phyloP scores from a whole-genome alignment of 2,329 filamentous ascomycete species.

The Pseudogymnoascus sp. region DNA sequence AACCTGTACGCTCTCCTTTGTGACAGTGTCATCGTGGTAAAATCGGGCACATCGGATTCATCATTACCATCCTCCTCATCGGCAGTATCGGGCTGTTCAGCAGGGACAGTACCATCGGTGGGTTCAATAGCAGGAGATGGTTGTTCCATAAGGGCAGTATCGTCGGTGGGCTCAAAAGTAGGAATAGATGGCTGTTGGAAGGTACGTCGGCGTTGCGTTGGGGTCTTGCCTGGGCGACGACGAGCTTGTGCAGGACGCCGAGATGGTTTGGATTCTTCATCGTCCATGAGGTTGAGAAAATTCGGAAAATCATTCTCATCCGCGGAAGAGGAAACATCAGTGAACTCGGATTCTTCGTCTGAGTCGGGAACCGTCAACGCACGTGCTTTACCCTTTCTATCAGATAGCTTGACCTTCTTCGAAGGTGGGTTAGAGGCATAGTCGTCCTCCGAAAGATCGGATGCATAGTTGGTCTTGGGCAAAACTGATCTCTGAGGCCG shows the following conservation, averaged over 20 bases:
- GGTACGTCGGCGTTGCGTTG: not conserved
- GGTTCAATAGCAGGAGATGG: slow-evolving; percentile 29
- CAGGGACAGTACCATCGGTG: slow-evolving; percentile 12
- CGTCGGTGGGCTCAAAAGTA: slow-evolving; percentile 27
- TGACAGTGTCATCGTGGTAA: slow-evolving; percentile 14
- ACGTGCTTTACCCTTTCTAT: slow-evolving; percentile 18
- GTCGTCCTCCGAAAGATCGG: slow-evolving; percentile 15
- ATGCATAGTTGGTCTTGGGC: slow-evolving; percentile 10
- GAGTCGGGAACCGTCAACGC: slow-evolving; percentile 23
- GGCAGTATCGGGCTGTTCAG: not conserved
- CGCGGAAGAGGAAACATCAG: not conserved
- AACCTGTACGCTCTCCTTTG: slow-evolving; percentile 30
- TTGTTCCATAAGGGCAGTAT: slow-evolving; percentile 11
- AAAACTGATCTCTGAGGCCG: not conserved
- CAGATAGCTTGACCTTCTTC: slow-evolving; percentile 14
- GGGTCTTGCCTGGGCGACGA: not conserved
- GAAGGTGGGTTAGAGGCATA: slow-evolving; percentile 16
- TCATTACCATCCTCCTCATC: not conserved
- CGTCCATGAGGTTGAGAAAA: not conserved
- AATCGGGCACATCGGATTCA: slow-evolving; percentile 12
- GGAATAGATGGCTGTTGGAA: slow-evolving; percentile 13
- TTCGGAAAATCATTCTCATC: not conserved
- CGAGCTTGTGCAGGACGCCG: slow-evolving; percentile 25
- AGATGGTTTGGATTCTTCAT: not conserved
- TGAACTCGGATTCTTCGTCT: slow-evolving; percentile 12